Evolutionary conservation across 2,329 filamentous ascomycete species (phyloP), one percentile per base, ranked within the genome.

Genomic region (Bipolaris gigantea): DNA sequence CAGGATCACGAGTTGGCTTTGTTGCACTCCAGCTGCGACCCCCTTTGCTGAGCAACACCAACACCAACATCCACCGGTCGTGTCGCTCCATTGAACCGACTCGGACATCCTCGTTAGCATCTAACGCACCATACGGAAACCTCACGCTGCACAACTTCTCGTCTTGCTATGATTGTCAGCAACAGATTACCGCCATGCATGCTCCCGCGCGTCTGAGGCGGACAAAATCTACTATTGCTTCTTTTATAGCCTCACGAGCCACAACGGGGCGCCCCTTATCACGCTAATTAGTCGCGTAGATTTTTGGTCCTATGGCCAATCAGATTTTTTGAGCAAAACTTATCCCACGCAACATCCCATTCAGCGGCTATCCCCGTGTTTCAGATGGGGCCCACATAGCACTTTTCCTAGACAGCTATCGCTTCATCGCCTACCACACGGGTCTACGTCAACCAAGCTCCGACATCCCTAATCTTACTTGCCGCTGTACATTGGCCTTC

Each of bases 361-460:
- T 49, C 47, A 39, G 46, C 50, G 21, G 48, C 47, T 25, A 38
- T 35, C 48, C 55, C 44, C 48, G 52, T 60, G 65, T 67, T 69
- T 67, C 64, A 64, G 47, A 57, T 60, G 49, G 46, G 48, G 45
- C 50, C 42, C 53, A 52, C 57, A 47, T 55, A 50, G 53, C 55
- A 41, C 56, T 40, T 33, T 50, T 55, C 57, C 52, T 57, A 57
- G 52, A 60, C 59, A 49, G 40, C 39, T 55, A 36, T 45, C 54
- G 61, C 56, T 50, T 61, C 53, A 49, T 55, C 53, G 45, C 49
- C 19, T 50, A 52, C 54, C 54, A 69, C 65, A 66, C 65, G 59
- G 64, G 48, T 63, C 66, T 63, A 66, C 61, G 61, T 66, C 45
- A 45, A 53, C 63, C 53, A 61, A 50, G 53, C 53, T 51, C 44